Percentiles rank a stretch among this genome's conserved stretches.
Evolutionary conservation across 1,284 basidiomycete genomes (phyloP).

Genomic region (Blastosporella zonata): DNA sequence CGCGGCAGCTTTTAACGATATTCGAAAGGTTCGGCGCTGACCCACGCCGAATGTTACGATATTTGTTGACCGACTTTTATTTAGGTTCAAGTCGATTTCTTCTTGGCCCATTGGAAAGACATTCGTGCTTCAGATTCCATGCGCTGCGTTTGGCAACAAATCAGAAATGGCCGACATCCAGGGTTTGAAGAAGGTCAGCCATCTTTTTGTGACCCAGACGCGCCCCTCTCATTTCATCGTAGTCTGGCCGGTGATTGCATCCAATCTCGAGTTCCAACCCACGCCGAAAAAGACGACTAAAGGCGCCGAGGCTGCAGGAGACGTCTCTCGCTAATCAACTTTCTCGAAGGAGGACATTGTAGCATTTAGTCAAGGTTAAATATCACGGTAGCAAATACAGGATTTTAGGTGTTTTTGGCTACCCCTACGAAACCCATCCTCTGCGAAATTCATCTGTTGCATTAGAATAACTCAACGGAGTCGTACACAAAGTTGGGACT

Average conservation of each 20-base stretch:
- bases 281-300: slow-evolving; percentile 13
- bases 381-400: background rate
- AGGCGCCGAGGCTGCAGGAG: slow-evolving; percentile 11
- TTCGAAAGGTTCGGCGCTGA: slow-evolving; percentile 60
- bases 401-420: background rate
- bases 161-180: slow-evolving; percentile 74
- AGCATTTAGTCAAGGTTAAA: too few relatives aligned
- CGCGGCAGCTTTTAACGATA: slow-evolving; percentile 76
- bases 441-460: background rate
- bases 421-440: background rate
- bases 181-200: slow-evolving; percentile 74
- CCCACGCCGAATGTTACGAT: background rate
- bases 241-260: slow-evolving; percentile 71
- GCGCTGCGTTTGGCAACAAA: slow-evolving; percentile 82
- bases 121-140: slow-evolving; percentile 79
- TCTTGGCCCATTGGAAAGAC: slow-evolving; percentile 78
- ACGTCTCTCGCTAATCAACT: background rate
- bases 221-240: background rate
- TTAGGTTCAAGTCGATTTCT: slow-evolving; percentile 73
- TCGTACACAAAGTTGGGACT: slow-evolving; percentile 45
- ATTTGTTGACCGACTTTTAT: background rate
- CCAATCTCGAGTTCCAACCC: slow-evolving; percentile 62
- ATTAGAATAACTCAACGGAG: slow-evolving; percentile 40
- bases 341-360: background rate
- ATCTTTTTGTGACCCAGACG: background rate